phyloP scores from a whole-genome alignment of 1,139 yeast species.

The Arxiozyma bovina region DNA sequence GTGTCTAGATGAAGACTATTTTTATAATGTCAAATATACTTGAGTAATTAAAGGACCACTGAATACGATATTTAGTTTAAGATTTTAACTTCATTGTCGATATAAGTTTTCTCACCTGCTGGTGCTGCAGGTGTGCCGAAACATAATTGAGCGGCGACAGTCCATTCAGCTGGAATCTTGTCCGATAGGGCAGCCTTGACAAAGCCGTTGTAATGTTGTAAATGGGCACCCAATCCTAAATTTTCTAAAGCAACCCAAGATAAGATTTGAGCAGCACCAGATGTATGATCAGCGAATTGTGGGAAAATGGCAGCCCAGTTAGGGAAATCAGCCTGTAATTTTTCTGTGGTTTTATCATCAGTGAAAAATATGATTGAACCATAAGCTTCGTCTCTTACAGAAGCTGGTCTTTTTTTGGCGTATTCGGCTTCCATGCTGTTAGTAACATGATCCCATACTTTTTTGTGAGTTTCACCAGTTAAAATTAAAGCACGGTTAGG shows the following conservation, averaged over 20 bases:
- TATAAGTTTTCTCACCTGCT: slow-evolving; percentile 13
- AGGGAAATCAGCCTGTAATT: slow-evolving; percentile 33
- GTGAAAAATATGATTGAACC: slow-evolving; percentile 38
- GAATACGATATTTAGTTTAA: slow-evolving; percentile 6
- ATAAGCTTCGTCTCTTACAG: slow-evolving; percentile 34
- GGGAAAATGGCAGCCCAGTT: slow-evolving; percentile 34
- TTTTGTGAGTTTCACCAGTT: slow-evolving; percentile 34
- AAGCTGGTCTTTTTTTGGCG: slow-evolving; percentile 31
- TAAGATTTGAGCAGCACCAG: slow-evolving; percentile 37
- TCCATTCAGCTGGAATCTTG: slow-evolving; percentile 33
- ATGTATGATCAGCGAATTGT: slow-evolving; percentile 34
- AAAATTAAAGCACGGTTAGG: slow-evolving; percentile 34
- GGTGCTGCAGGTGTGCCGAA: slow-evolving; percentile 29
- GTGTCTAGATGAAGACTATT: neutral
- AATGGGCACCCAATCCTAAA: slow-evolving; percentile 36
- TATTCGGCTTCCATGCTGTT: slow-evolving; percentile 28
- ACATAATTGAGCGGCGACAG: slow-evolving; percentile 36
- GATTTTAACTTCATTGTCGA: slow-evolving; percentile 12
- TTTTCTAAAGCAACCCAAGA: slow-evolving; percentile 36
- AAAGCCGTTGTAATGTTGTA: slow-evolving; percentile 38
- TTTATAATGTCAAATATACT: no score
- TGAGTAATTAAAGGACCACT: neutral
- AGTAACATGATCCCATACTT: slow-evolving; percentile 34
- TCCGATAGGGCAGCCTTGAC: slow-evolving; percentile 31
- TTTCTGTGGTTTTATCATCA: slow-evolving; percentile 30